These are phyloP conservation scores for Naematelia aurantialba DNA, from an alignment of 768 basidiomycete genomes.

Conservation along the genomic window DNA sequence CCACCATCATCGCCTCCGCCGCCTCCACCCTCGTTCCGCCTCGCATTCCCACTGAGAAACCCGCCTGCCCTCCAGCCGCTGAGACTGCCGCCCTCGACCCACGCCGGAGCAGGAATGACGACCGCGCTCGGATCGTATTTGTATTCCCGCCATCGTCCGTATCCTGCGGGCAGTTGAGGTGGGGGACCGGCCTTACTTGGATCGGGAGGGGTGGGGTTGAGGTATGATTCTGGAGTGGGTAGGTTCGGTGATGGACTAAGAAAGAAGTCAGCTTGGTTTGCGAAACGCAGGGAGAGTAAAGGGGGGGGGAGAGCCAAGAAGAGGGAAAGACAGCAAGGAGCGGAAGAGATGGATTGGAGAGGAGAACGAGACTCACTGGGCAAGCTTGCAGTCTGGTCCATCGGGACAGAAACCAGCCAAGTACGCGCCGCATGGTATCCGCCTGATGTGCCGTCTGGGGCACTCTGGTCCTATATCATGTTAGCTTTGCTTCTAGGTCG, in stretches of 20 bases:
- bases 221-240: slow-evolving; percentile 69
- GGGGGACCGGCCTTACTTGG: slow-evolving; percentile 79
- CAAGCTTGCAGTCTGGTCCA: slow-evolving; percentile 78
- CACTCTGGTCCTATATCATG: slow-evolving; percentile 69
- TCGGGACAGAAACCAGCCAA: slow-evolving; percentile 88
- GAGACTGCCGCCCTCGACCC: slow-evolving; percentile 45
- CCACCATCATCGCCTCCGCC: slow-evolving; percentile 21
- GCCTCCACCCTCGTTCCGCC: slow-evolving; percentile 23
- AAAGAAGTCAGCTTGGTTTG: slow-evolving; percentile 7
- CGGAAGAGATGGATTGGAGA: slow-evolving; percentile 16
- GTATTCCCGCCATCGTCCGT: slow-evolving; percentile 61
- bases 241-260: slow-evolving; percentile 71
- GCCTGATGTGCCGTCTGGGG: slow-evolving; percentile 85
- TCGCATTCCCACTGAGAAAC: slow-evolving; percentile 29
- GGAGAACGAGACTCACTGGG: slow-evolving; percentile 65
- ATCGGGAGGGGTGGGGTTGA: slow-evolving; percentile 69
- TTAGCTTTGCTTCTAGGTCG: neutral
- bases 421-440: slow-evolving; percentile 85
- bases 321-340: neutral
- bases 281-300: slow-evolving; percentile 14
- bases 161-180: slow-evolving; percentile 67
- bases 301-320: neutral
- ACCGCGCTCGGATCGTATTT: slow-evolving; percentile 40
- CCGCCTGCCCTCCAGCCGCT: slow-evolving; percentile 41
- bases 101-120: slow-evolving; percentile 33